phyloP scores from a whole-genome alignment of 2,329 filamentous ascomycete species.

The Zalaria sp. region DNA sequence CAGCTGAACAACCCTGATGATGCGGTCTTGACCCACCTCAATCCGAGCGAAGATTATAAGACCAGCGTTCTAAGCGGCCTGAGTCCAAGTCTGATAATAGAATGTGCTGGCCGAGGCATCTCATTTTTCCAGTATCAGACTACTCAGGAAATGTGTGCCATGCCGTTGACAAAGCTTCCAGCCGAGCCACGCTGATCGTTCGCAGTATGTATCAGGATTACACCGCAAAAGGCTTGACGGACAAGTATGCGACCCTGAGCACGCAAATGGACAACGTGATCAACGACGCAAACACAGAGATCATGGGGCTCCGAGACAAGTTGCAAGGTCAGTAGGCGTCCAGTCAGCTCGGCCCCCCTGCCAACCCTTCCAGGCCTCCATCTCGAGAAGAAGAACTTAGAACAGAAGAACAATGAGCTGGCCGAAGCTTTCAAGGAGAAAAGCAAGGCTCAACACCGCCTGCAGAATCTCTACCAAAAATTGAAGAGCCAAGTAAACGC shows the following conservation, averaged over 20 bases:
- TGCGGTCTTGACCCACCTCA: conserved; percentile 55
- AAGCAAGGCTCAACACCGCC: conserved; percentile 51
- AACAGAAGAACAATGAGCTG: conserved; percentile 60
- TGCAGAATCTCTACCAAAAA: conserved; percentile 33
- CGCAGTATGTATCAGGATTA: conserved; percentile 63
- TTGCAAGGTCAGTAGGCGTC: conserved; percentile 38
- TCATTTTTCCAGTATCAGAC: conserved; percentile 81
- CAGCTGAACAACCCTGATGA: conserved; percentile 59
- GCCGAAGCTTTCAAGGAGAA: conserved; percentile 55
- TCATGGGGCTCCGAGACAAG: conserved; percentile 50
- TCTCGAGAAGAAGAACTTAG: conserved; percentile 46
- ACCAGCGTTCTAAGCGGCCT: conserved; percentile 73
- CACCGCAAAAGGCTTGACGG: conserved; percentile 54
- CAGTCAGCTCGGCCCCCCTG: not conserved
- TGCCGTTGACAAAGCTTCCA: not conserved
- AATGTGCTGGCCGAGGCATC: conserved; percentile 66
- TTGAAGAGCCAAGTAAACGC: conserved; percentile 15
- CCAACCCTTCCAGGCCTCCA: conserved; percentile 34
- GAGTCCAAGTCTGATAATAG: conserved; percentile 68
- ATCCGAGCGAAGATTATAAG: conserved; percentile 80
- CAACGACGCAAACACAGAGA: conserved; percentile 60
- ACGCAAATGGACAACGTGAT: conserved; percentile 58
- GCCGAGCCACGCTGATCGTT: conserved; percentile 7
- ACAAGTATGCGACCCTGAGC: conserved; percentile 54
- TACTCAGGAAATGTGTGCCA: conserved; percentile 61